A percentile compares a stretch with the other conserved stretches of the same genome.
These are phyloP conservation scores for Phoma sp. DNA, from an alignment of 2,329 filamentous ascomycete species.

Conservation along the genomic window DNA sequence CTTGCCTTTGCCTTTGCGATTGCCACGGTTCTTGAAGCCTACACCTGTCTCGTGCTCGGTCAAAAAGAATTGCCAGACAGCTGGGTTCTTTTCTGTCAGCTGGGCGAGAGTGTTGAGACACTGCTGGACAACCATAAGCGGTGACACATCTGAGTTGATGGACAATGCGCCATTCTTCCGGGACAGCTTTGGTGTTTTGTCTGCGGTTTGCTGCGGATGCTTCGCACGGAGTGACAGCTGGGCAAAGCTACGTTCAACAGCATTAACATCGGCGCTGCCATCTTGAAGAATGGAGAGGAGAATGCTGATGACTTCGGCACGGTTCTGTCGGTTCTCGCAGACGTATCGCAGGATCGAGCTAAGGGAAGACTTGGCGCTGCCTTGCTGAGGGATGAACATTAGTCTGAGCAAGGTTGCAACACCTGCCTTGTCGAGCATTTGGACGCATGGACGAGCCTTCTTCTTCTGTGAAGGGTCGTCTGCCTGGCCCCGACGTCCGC, in stretches of 20 bases:
- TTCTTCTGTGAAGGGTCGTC: slow-evolving; percentile 65
- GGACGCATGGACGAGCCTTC: slow-evolving; percentile 79
- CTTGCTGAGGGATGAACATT: slow-evolving; percentile 96
- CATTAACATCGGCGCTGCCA: slow-evolving; percentile 89
- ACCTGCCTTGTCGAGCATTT: slow-evolving; percentile 96
- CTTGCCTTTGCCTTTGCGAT: slow-evolving; percentile 87
- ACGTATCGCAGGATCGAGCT: slow-evolving; percentile 90
- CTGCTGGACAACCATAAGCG: slow-evolving; percentile 93
- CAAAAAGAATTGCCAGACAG: slow-evolving; percentile 90
- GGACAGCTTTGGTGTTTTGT: slow-evolving; percentile 86
- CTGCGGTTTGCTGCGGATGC: slow-evolving; percentile 67
- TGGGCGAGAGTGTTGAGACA: slow-evolving; percentile 86
- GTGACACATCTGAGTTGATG: slow-evolving; percentile 86
- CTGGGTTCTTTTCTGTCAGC: slow-evolving; percentile 82
- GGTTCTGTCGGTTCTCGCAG: slow-evolving; percentile 95
- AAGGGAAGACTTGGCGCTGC: slow-evolving; percentile 81
- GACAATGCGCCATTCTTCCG: slow-evolving; percentile 70
- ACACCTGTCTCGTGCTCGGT: slow-evolving; percentile 88
- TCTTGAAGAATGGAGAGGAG: slow-evolving; percentile 94
- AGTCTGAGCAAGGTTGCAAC: slow-evolving; percentile 95
- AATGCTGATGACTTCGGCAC: slow-evolving; percentile 91
- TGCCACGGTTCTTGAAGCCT: slow-evolving; percentile 76
- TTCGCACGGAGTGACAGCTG: slow-evolving; percentile 91
- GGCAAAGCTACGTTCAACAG: slow-evolving; percentile 93
- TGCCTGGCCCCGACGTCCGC: slow-evolving; percentile 49